A percentile compares a stretch with the other conserved stretches of the same genome.
Conservation (phyloP, 83 land plant species). For the Isoetes engelmannii region DNA sequence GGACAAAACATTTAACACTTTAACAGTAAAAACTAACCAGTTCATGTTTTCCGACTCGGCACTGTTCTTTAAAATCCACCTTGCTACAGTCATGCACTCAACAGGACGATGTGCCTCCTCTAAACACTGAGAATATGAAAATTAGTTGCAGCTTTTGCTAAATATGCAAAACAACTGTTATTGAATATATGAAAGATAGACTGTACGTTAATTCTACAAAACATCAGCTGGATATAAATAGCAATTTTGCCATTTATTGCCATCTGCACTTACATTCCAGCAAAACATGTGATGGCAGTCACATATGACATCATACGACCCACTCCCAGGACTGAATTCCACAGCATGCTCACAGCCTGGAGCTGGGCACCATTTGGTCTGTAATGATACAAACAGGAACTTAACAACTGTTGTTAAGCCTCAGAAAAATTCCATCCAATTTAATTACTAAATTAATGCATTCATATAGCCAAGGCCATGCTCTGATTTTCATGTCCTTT, state of each 20-base stretch:
- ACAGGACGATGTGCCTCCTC: conserved; percentile 47
- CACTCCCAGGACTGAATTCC: conserved; percentile 23
- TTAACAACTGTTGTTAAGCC: neutral
- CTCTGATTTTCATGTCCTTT: conserved; percentile 1
- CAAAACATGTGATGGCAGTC: conserved; percentile 22
- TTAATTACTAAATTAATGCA: neutral
- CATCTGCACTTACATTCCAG: conserved; percentile 17
- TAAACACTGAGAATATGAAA: conserved; percentile 13
- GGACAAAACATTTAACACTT: neutral
- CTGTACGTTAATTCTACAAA: too few species aligned
- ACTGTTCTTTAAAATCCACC: conserved; percentile 39
- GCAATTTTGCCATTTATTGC: too few species aligned
- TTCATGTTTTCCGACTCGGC: conserved; percentile 37
- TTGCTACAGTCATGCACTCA: conserved; percentile 33
- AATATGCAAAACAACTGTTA: too few species aligned
- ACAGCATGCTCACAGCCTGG: conserved; percentile 37
- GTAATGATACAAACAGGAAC: neutral
- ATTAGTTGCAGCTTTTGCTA: too few species aligned
- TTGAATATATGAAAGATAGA: too few species aligned
- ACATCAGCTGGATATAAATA: too few species aligned
- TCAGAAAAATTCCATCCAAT: neutral
- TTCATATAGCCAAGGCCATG: neutral
- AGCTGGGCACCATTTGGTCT: conserved; percentile 45
- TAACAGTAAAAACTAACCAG: conserved; percentile 12
- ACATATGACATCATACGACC: conserved; percentile 15